phyloP scores from a whole-genome alignment of 2,329 filamentous ascomycete species.

The Acrocalymma vagum region DNA sequence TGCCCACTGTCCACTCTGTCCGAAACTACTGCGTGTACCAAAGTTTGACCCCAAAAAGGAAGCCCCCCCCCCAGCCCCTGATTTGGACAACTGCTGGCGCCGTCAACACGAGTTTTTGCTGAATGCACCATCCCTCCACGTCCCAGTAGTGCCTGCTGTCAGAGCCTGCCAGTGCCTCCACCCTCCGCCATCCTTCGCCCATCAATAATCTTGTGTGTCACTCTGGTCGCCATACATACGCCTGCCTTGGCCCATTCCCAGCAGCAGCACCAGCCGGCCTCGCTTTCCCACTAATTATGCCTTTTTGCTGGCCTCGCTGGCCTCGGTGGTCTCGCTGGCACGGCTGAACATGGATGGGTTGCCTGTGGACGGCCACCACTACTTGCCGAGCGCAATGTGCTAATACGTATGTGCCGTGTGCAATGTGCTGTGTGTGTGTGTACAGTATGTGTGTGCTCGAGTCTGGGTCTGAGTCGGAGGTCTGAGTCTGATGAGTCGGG shows the following conservation, averaged over 20 bases:
- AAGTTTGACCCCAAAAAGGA: slow-evolving; percentile 35
- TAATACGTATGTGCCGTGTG: too few species aligned
- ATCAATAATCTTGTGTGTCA: slow-evolving; percentile 22
- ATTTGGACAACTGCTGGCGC: slow-evolving; percentile 26
- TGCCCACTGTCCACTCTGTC: slow-evolving; percentile 33
- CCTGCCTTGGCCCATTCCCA: slow-evolving; percentile 22
- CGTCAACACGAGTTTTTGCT: slow-evolving; percentile 26
- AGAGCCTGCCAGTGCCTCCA: not conserved
- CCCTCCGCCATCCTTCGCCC: slow-evolving; percentile 8
- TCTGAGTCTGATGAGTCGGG: too few species aligned
- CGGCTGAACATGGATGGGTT: slow-evolving; percentile 43
- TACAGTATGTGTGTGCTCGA: too few species aligned
- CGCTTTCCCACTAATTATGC: slow-evolving; percentile 28
- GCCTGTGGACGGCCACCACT: too few species aligned
- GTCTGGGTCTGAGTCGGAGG: too few species aligned
- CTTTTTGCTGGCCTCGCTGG: too few species aligned
- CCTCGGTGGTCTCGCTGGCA: slow-evolving; percentile 29
- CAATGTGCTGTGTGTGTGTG: too few species aligned
- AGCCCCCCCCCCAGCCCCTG: slow-evolving; percentile 28
- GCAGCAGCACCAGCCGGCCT: slow-evolving; percentile 25
- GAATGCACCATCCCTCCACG: slow-evolving; percentile 21
- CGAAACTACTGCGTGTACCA: slow-evolving; percentile 43
- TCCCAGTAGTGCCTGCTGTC: not conserved
- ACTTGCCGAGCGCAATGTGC: too few species aligned
- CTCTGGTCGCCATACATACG: slow-evolving; percentile 15